Percentiles rank a stretch among this genome's conserved stretches.
Evolutionary conservation across 1,139 yeast species (phyloP).

Genomic region (Debaryomyces psychrophilus): DNA sequence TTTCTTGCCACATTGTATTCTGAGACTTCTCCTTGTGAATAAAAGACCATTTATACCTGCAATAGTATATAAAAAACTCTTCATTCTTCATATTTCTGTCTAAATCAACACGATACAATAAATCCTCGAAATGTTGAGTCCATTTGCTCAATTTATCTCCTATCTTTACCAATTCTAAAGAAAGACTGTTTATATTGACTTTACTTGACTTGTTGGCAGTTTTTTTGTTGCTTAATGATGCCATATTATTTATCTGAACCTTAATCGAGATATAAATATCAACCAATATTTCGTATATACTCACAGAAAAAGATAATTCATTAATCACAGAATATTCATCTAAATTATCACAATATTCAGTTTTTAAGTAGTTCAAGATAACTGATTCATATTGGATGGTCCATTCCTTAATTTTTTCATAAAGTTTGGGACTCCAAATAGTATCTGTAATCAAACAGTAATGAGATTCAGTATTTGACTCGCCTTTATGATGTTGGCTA

Average conservation of each 20-base stretch:
- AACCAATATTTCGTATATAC: constrained; percentile 59
- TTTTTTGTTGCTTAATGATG: constrained; percentile 23
- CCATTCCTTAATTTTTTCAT: constrained; percentile 35
- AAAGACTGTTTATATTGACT: constrained; percentile 30
- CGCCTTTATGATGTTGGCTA: constrained; percentile 12
- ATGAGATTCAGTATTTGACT: background rate
- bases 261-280: constrained; percentile 48
- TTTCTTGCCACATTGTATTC: constrained; percentile 34
- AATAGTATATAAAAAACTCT: constrained; percentile 7
- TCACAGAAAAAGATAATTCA: constrained; percentile 23
- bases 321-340: background rate
- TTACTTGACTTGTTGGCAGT: constrained; percentile 26
- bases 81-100: constrained; percentile 15
- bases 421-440: constrained; percentile 31
- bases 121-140: constrained; percentile 28
- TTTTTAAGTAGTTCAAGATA: constrained; percentile 17
- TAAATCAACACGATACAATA: constrained; percentile 13
- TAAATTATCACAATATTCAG: background rate
- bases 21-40: constrained; percentile 36
- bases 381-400: constrained; percentile 33
- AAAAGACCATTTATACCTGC: constrained; percentile 40
- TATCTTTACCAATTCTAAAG: constrained; percentile 40
- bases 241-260: constrained; percentile 25
- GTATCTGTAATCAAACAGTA: constrained; percentile 27
- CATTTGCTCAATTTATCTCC: constrained; percentile 45